Evolutionary conservation across 371 early-diverging fungal species (phyloP), one percentile per base, ranked within the genome.

Genomic region (Actinomortierella wolfii): DNA sequence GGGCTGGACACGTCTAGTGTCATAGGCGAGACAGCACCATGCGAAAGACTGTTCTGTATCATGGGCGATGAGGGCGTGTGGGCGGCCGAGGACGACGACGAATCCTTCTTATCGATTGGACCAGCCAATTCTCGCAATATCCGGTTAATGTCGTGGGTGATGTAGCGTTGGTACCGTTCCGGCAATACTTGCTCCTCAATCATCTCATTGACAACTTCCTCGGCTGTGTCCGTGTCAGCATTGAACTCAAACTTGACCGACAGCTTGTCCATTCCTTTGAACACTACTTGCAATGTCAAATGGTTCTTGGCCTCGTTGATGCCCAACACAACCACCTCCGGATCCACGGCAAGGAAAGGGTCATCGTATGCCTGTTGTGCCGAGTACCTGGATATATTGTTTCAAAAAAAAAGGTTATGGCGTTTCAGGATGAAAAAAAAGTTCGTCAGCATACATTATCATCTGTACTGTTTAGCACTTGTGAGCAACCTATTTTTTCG

Each of bases 231-330:
- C 7, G 85, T 87, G 41, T 92, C 88, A 8, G 87, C 83, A 73
- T 95, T 90, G 77, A 92, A 95, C 59, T 90, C 90, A 83, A 96
- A 96, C 67, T 92, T 94, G 23, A 95, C 91, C 7, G 93, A 89
- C 14, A 88, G 78, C 56, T 84, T 86, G 66, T 92, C 93, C 75
- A 84, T 88, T 21, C 92, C 92, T 60, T 87, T 89, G 66, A 93
- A 93, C 14, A 92, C 88, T 14, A 93, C 89, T 67, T 92, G 93
- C 40, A 93, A 79, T 2, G 83, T 86, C 29, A 94, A 67, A 42
- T 90, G 81, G 39, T 82, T 84, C 60, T 87, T 84, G 29, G 82
- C 81, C 15, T 84, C 85, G 47, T 86, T 86, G 2, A 83, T 79
- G 14, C 84, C 74, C 20, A 91, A 58, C 14, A 92, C 76, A 11